These are phyloP conservation scores for Aaosphaeria arxii DNA, from an alignment of 2,329 filamentous ascomycete species.

Conservation along the genomic window DNA sequence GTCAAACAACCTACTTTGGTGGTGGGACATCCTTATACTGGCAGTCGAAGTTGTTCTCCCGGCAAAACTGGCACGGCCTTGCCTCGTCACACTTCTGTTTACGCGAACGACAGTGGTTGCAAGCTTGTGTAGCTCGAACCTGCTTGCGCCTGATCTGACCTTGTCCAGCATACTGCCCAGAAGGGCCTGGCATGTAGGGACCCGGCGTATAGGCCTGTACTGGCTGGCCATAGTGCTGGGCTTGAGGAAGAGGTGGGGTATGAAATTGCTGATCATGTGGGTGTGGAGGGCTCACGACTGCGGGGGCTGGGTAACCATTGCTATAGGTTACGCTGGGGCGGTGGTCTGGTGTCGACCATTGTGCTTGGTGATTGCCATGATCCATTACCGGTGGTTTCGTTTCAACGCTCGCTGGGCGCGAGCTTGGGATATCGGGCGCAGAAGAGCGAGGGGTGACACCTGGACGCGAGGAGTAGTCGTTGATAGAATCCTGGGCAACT, in stretches of 20 bases:
- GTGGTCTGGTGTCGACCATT: conserved; percentile 33
- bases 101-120: conserved; percentile 47
- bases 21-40: conserved; percentile 88
- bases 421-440: conserved; percentile 19
- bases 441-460: conserved; percentile 26
- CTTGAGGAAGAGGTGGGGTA: conserved; percentile 21
- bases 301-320: conserved; percentile 27
- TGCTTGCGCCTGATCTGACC: conserved; percentile 31
- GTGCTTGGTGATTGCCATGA: conserved; percentile 29
- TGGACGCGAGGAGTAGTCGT: conserved; percentile 25
- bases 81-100: conserved; percentile 43
- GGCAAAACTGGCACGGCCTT: conserved; percentile 59
- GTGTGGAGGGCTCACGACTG: conserved; percentile 27
- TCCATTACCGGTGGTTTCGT: conserved; percentile 32
- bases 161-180: conserved; percentile 19
- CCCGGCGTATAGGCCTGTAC: conserved; percentile 19
- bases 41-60: conserved; percentile 80
- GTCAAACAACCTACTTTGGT: conserved; percentile 66
- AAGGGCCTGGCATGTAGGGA: conserved; percentile 22
- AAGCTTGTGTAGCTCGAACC: conserved; percentile 59
- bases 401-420: conserved; percentile 25
- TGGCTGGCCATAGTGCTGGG: conserved; percentile 29
- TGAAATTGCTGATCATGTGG: conserved; percentile 28
- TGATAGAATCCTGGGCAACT: conserved; percentile 30
- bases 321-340: conserved; percentile 28